Percentiles rank a stretch among this genome's conserved stretches.
phyloP scores from a whole-genome alignment of 148 eudicot genomes.

The Rheum nobile region DNA sequence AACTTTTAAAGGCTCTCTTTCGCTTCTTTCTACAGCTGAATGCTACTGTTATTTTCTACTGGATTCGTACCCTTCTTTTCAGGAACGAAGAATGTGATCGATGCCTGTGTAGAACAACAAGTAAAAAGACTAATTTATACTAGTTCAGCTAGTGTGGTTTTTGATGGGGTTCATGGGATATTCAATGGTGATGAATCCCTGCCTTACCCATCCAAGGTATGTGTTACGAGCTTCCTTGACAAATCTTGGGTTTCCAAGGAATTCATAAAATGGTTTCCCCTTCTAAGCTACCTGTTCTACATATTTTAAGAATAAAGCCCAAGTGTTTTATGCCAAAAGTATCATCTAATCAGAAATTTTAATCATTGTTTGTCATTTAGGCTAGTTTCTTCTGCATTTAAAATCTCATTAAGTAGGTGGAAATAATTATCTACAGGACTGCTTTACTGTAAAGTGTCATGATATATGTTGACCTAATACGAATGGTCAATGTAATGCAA shows the following conservation, averaged over 20 bases:
- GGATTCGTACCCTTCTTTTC: conserved; percentile 4
- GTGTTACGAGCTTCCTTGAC: not conserved
- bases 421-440: not conserved
- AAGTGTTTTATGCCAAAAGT: not conserved
- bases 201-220: conserved; percentile 78
- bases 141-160: conserved; percentile 95
- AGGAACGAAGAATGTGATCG: conserved; percentile 82
- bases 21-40: not conserved
- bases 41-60: not conserved
- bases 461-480: not conserved
- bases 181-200: conserved; percentile 63
- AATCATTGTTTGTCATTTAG: not conserved
- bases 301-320: not conserved
- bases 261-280: not conserved
- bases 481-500: not conserved
- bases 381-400: not conserved
- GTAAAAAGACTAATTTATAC: conserved; percentile 79
- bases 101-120: conserved; percentile 62
- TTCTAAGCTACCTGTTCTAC: not conserved
- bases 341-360: not conserved
- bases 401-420: not conserved
- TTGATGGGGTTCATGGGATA: conserved; percentile 77
- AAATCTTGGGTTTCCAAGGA: not conserved
- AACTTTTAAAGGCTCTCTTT: not conserved
- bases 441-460: not conserved